These are phyloP conservation scores for Zasmidium citrigriseum DNA, from an alignment of 2,329 filamentous ascomycete genomes.

Conservation along the genomic window DNA sequence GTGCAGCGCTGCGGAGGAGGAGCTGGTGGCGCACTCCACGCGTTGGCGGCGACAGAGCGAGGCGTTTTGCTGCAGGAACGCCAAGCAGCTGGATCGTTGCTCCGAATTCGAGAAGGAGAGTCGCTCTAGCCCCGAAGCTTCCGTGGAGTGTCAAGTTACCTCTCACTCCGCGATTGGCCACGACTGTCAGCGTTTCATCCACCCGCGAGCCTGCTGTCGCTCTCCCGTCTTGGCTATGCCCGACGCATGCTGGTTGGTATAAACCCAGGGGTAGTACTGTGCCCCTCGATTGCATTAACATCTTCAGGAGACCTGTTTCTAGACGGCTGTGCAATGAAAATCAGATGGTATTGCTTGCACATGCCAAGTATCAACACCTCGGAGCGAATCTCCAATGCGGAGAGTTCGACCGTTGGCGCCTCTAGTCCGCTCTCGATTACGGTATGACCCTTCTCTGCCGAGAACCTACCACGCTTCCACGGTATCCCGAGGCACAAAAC, in stretches of 20 bases:
- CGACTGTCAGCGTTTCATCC: background rate
- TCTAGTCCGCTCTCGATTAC: background rate
- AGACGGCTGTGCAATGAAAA: too few relatives aligned
- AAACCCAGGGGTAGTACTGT: too few relatives aligned
- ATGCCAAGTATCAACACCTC: background rate
- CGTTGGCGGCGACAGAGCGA: too few relatives aligned
- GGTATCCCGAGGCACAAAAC: background rate
- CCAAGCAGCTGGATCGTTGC: background rate
- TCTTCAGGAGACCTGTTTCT: too few relatives aligned
- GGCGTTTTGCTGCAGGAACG: background rate
- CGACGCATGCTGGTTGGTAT: too few relatives aligned
- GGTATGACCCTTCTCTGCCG: background rate
- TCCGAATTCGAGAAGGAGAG: too few relatives aligned
- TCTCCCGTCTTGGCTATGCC: background rate
- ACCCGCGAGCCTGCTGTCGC: background rate
- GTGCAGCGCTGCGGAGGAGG: background rate
- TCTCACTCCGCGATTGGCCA: background rate
- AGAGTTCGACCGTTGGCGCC: background rate
- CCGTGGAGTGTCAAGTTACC: background rate
- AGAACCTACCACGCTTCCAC: background rate
- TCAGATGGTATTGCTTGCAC: background rate
- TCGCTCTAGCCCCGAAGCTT: too few relatives aligned
- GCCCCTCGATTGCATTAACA: too few relatives aligned
- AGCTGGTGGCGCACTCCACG: background rate
- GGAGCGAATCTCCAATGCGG: background rate